Conservation (phyloP, 2,329 filamentous ascomycete genomes). For the Fusarium cicatricum region DNA sequence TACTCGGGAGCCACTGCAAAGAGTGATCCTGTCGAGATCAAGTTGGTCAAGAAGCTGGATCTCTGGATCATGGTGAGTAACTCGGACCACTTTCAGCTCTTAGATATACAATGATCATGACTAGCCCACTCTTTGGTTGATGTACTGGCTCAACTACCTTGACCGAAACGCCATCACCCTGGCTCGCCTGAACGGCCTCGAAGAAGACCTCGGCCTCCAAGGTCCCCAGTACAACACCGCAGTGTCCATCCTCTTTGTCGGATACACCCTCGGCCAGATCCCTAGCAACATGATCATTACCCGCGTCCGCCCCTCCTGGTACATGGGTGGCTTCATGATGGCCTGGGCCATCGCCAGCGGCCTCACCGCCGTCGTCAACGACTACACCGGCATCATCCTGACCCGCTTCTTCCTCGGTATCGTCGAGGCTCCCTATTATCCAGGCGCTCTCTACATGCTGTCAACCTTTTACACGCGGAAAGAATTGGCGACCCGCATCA, state of each 20-base stretch:
- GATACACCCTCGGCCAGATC: constrained; percentile 54
- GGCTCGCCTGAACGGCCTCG: constrained; percentile 44
- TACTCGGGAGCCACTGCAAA: constrained; percentile 28
- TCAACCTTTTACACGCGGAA: constrained; percentile 62
- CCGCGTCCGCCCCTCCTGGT: constrained; percentile 48
- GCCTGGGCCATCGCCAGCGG: constrained; percentile 56
- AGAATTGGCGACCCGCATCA: constrained; percentile 51
- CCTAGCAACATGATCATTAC: constrained; percentile 54
- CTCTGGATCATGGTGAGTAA: constrained; percentile 14
- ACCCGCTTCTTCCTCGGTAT: constrained; percentile 53
- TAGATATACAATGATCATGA: not conserved
- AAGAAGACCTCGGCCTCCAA: constrained; percentile 32
- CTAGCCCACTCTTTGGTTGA: constrained; percentile 22
- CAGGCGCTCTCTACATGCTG: constrained; percentile 50
- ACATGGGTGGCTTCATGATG: constrained; percentile 53
- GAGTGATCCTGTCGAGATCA: constrained; percentile 10
- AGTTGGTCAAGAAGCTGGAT: constrained; percentile 14
- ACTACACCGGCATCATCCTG: constrained; percentile 57
- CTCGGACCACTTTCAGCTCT: too few relatives aligned
- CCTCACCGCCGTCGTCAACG: constrained; percentile 54
- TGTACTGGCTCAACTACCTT: constrained; percentile 54
- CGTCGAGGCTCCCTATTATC: constrained; percentile 51
- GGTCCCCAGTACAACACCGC: constrained; percentile 37
- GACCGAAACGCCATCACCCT: constrained; percentile 56
- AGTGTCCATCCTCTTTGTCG: constrained; percentile 45